A percentile compares a stretch with the other conserved stretches of the same genome.
Conservation (phyloP, 129 eudicot genomes). For the Scalesia atractyloides region DNA sequence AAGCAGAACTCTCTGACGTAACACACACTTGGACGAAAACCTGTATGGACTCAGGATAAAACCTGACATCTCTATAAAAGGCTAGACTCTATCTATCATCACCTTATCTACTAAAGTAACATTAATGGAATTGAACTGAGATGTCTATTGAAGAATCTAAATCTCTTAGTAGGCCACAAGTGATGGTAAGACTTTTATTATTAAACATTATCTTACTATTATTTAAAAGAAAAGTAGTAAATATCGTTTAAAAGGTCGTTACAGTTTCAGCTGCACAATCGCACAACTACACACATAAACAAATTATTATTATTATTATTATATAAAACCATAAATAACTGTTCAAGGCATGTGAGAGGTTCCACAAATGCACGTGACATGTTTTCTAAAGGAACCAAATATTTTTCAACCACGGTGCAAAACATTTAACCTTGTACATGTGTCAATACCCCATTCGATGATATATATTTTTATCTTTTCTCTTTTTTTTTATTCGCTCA, state of each 20-base stretch:
- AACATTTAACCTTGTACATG: slow-evolving; percentile 10
- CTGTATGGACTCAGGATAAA: no score
- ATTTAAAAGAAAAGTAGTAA: background rate
- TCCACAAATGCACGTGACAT: slow-evolving; percentile 26
- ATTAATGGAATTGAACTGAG: no score
- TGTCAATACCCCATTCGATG: slow-evolving; percentile 22
- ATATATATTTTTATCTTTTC: no score
- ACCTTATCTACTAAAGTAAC: no score
- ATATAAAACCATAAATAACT: slow-evolving; percentile 16
- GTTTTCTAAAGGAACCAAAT: slow-evolving; percentile 20
- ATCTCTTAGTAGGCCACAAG: no score
- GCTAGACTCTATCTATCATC: no score
- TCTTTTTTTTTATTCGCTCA: background rate
- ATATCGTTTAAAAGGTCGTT: background rate
- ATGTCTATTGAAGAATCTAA: no score
- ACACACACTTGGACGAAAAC: no score
- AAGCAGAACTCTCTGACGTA: no score
- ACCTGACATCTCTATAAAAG: no score
- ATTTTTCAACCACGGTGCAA: background rate
- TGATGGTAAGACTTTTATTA: background rate
- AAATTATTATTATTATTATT: background rate
- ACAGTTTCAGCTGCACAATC: background rate
- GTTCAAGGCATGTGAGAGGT: slow-evolving; percentile 28
- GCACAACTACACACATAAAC: background rate
- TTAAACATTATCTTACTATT: background rate